These are phyloP conservation scores for Trichosanthes truncata DNA, from an alignment of 306 rosid genomes.

Conservation along the genomic window DNA sequence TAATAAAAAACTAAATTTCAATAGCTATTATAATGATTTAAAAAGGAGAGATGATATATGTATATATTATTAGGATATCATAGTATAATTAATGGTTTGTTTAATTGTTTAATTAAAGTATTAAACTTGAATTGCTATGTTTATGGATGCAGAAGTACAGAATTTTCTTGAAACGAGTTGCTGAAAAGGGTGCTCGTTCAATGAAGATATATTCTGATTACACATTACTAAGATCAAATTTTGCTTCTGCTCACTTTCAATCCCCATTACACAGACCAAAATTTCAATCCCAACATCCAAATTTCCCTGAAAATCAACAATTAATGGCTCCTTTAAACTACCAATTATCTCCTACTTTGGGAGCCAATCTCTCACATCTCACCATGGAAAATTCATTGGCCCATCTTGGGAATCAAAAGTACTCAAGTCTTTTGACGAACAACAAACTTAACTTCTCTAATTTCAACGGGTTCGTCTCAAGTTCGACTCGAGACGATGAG, in stretches of 20 bases:
- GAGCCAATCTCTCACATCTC: neutral
- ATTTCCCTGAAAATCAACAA: neutral
- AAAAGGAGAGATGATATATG: neutral
- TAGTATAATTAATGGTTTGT: too few species aligned
- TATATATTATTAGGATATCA: too few species aligned
- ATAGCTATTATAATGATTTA: too few species aligned
- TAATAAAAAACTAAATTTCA: too few species aligned
- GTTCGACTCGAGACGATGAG: neutral
- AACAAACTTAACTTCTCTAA: neutral
- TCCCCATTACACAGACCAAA: neutral
- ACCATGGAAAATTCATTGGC: neutral
- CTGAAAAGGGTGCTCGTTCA: slow-evolving; percentile 2
- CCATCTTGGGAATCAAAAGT: neutral
- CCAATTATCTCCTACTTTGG: neutral
- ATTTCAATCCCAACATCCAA: neutral
- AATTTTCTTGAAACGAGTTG: slow-evolving; percentile 10
- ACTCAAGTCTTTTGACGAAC: neutral
- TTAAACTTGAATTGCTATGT: neutral
- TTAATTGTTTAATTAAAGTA: neutral
- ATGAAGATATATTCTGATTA: neutral
- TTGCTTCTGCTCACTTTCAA: neutral
- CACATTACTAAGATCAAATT: neutral
- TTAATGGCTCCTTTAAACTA: neutral
- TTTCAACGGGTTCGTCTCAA: neutral
- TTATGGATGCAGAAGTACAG: slow-evolving; percentile 4